Evolutionary conservation across 441 rosid genomes (phyloP).

Genomic region (Pelargonium australe): DNA sequence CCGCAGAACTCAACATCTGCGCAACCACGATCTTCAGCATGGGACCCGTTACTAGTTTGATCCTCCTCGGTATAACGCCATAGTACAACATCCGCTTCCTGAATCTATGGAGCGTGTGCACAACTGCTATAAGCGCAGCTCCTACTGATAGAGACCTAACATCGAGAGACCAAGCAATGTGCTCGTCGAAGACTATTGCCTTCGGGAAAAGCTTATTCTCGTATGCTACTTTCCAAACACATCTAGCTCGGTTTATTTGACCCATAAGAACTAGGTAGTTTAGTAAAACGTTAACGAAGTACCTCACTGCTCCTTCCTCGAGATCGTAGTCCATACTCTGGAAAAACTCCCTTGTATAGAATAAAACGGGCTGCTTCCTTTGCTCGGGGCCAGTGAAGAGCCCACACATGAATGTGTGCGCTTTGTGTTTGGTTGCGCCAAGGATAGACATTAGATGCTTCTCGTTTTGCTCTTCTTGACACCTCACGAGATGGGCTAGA

Average conservation of each 20-base stretch:
- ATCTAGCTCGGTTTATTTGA: constrained; percentile 92
- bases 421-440: constrained; percentile 73
- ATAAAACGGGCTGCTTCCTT: constrained; percentile 80
- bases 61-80: constrained; percentile 85
- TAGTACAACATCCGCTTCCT: constrained; percentile 92
- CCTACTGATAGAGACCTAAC: constrained; percentile 90
- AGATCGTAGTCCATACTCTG: constrained; percentile 84
- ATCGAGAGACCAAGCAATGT: constrained; percentile 97
- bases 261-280: constrained; percentile 97
- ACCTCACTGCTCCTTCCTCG: constrained; percentile 89
- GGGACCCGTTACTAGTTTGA: constrained; percentile 93
- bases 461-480: constrained; percentile 85
- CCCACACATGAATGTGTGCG: constrained; percentile 86
- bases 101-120: constrained; percentile 90
- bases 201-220: constrained; percentile 96
- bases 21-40: constrained; percentile 84
- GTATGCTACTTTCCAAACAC: constrained; percentile 95
- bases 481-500: constrained; percentile 85
- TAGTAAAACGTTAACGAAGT: constrained; percentile 88
- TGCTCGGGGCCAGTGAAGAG: constrained; percentile 91
- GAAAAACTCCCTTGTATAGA: constrained; percentile 81
- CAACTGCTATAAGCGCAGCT: constrained; percentile 92
- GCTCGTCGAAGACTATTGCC: constrained; percentile 94
- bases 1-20: constrained; percentile 85
- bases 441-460: constrained; percentile 84